Evolutionary conservation across 345 rosid genomes (phyloP).

Genomic region (Hibiscus tridactylites): DNA sequence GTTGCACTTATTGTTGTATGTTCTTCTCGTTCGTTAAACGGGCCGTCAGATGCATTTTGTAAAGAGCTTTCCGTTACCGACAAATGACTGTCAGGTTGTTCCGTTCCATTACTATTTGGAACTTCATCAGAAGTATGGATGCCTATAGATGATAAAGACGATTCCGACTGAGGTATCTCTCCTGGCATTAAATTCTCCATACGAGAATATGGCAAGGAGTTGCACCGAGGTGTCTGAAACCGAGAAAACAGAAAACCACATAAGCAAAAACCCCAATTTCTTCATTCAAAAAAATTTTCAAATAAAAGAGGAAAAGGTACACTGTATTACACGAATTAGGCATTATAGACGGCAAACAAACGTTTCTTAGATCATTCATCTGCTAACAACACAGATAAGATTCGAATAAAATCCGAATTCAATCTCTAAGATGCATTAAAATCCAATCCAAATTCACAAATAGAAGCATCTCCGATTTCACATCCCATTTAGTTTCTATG

Average conservation of each 20-base stretch:
- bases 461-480: not conserved
- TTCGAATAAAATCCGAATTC: not conserved
- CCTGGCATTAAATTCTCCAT: constrained; percentile 41
- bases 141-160: constrained; percentile 12
- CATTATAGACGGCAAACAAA: no score
- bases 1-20: constrained; percentile 8
- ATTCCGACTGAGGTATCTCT: constrained; percentile 16
- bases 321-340: no score
- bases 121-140: not conserved
- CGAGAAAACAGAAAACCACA: not conserved
- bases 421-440: not conserved
- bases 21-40: constrained; percentile 2
- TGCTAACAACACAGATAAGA: no score
- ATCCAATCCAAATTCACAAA: not conserved
- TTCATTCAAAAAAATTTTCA: no score
- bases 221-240: constrained; percentile 19
- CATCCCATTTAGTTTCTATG: not conserved
- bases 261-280: no score
- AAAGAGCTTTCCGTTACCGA: not conserved
- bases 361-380: no score
- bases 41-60: not conserved
- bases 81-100: constrained; percentile 8
- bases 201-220: constrained; percentile 11
- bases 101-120: constrained; percentile 10
- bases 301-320: no score